Percentiles rank a stretch among this genome's conserved stretches.
Evolutionary conservation across 495 filamentous ascomycete species (phyloP).

Genomic region (Podospora australis): DNA sequence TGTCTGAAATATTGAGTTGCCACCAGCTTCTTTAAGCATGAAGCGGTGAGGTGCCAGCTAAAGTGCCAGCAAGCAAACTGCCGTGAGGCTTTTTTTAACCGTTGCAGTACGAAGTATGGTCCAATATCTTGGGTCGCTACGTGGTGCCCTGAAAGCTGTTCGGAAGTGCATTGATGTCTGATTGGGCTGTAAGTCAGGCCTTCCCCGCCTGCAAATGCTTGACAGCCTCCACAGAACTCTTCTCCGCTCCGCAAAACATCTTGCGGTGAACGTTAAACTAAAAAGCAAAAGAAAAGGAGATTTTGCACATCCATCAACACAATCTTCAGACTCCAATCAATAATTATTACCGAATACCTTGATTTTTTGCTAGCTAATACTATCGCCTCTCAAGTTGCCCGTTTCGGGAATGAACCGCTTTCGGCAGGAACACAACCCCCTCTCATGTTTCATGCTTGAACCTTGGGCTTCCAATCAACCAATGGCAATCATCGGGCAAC

Average conservation of each 20-base stretch:
- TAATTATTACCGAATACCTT: no score
- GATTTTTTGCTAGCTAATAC: no score
- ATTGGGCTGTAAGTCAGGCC: constrained; percentile 11
- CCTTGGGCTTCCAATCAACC: constrained; percentile 21
- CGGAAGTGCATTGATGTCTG: constrained; percentile 1
- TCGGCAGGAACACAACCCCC: constrained; percentile 17
- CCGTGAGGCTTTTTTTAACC: background rate
- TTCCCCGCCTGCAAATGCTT: no score
- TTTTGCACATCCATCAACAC: no score
- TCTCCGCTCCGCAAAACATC: no score
- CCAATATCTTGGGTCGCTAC: constrained; percentile 5
- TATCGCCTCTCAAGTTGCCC: constrained; percentile 3
- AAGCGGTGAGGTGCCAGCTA: background rate
- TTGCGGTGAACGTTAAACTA: no score
- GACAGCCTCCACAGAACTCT: no score
- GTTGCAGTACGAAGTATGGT: constrained; percentile 3
- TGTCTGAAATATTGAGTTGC: background rate
- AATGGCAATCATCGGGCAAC: constrained; percentile 21
- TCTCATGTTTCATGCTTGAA: constrained; percentile 38
- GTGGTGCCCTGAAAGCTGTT: constrained; percentile 4
- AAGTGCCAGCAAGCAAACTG: constrained; percentile 1
- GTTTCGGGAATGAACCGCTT: background rate
- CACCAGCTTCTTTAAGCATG: background rate
- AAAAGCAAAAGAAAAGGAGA: no score
- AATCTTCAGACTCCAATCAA: no score